Evolutionary conservation across 495 filamentous ascomycete genomes (phyloP), one percentile per base, ranked within the genome.

Genomic region (Pseudevernia furfuracea): DNA sequence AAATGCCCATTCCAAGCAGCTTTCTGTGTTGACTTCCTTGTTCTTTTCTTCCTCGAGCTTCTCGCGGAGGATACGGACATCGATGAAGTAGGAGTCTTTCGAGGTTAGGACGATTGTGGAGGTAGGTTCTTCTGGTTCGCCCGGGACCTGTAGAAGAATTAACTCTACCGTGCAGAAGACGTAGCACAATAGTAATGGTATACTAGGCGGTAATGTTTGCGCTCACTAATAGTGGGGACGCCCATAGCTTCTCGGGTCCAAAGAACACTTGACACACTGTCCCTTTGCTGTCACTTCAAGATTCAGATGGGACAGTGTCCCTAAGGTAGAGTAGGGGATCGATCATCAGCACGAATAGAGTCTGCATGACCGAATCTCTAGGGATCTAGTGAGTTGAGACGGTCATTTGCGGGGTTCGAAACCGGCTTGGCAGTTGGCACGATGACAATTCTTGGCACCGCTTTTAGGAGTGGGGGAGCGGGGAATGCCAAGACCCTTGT

Each of bases 1-100:
- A 46, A 85, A 83, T 28, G 79, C 83, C 82, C 83, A 85, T 53
- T 65, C 48, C 59, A 68, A 53, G 17, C 52, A 60, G 21, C 39
- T 19, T 61, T 64, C 56, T 49, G 65, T 41, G 12, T 44, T 66
- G 14, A 58, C 61, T 57, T 60, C 58, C 39, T 44, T 52, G 23
- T 38, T 61, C 9, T 62, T 68, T n/a, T 64, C 59, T 21, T 25
- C 19, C 17, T 57, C 59, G 21, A 38, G 36, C 38, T 25, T 59
- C 61, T 61, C 61, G 17, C 21, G 36, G 44, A 69, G 58, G 25
- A 81, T 68, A 38, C 84, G 77, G 30, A 83, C 67, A 65, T 86
- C 84, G 61, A 85, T 78, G 65, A 79, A 84, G 61, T 76, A 69
- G 23, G 71, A 68, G 34, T 68, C 62, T 23, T 77, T 77, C 15